Evolutionary conservation across 192 early-diverging fungal genomes (phyloP), one percentile per base, ranked within the genome.

Genomic region (Backusella psychrophila): DNA sequence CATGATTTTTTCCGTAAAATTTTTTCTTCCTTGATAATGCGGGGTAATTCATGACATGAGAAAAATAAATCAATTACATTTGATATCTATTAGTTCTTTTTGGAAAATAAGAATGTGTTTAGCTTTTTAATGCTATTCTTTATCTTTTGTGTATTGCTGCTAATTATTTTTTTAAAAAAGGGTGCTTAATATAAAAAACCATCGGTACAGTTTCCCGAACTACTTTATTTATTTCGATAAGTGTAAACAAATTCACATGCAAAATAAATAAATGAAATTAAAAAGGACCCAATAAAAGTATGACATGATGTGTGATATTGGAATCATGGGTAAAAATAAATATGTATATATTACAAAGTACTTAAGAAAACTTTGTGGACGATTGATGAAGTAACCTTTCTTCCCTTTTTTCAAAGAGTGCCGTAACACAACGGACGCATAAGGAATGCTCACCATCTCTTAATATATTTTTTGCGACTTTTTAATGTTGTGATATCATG

Each of bases 1-100:
- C 56, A 63, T 63, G 56, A 63, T 63, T 63, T 63, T 63, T 63
- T 63, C 56, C 56, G 56, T 63, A 29, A 63, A 63, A 11, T 63
- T 63, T 63, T 56, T 63, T 63, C 46, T 63, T 59, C 0, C 23
- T 63, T 63, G 4, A 49, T 63, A 63, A 63, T 63, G 56, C 56
- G 56, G 56, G 56, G 56, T 63, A 59, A 63, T 63, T 63, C 11
- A 63, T 29, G 56, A 63, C 56, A 63, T 63, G 56, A 63, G 56
- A 63, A 63, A 63, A 63, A 63, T 63, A 63, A 63, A 63, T 63
- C 56, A 63, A 63, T 63, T 63, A n/a, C 6, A 12, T 59, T 63
- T 63, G 8, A 29, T 29, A 29, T 12, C 23, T 12, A 3, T 63
- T 63, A 23, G 12, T 63, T 63, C 9, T 29, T 63, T 63, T 63